Percentiles rank a stretch among this genome's conserved stretches.
Conservation (phyloP, 2,329 filamentous ascomycete genomes). For the Diaporthe amygdali region DNA sequence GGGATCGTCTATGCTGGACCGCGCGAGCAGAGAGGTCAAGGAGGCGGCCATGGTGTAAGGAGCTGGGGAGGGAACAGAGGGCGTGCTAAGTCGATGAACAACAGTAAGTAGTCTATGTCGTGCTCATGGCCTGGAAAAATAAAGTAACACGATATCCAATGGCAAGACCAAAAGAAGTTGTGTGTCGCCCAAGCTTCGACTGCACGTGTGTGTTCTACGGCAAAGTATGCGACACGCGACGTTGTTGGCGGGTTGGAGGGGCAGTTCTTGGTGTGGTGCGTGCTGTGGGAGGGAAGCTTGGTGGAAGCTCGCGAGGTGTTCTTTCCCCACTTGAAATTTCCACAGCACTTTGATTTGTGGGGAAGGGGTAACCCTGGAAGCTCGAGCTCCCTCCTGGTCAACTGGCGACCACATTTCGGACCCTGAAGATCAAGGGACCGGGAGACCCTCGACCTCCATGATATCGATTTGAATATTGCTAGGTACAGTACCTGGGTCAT, state of each 20-base stretch:
- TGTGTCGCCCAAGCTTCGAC: background rate
- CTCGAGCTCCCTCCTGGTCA: background rate
- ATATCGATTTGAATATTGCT: background rate
- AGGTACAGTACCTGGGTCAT: background rate
- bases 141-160: background rate
- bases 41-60: conserved; percentile 36
- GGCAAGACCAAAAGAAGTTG: background rate
- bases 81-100: background rate
- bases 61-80: background rate
- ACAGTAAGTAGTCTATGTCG: background rate
- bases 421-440: background rate
- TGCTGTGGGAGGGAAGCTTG: background rate
- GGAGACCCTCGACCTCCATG: background rate
- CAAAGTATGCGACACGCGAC: background rate
- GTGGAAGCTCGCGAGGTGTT: background rate
- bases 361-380: conserved; percentile 1
- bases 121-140: conserved; percentile 1
- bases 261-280: background rate
- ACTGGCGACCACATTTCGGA: background rate
- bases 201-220: background rate
- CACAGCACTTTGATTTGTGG: conserved; percentile 6
- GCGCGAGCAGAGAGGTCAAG: conserved; percentile 60
- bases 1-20: conserved; percentile 70
- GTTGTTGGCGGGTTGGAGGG: background rate
- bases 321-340: conserved; percentile 17